Conservation (phyloP, 768 basidiomycete genomes). For the Naganishia onofrii region DNA sequence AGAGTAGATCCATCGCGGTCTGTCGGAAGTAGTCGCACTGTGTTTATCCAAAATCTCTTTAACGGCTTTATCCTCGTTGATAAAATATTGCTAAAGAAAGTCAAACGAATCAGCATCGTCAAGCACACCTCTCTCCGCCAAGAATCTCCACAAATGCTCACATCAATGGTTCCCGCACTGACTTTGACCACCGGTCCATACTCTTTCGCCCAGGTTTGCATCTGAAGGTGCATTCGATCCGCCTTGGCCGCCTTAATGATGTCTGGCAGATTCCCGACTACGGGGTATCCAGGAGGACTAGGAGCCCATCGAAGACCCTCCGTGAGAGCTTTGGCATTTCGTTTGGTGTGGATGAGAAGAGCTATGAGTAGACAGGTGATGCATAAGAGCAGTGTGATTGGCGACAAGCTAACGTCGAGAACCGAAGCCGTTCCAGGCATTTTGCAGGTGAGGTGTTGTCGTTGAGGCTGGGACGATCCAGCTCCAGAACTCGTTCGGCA, state of each 20-base stretch:
- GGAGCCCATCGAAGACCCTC: neutral
- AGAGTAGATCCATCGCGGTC: constrained; percentile 5
- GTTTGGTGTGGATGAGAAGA: neutral
- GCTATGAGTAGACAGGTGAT: neutral
- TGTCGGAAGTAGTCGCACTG: neutral
- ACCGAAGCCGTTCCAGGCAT: too few relatives aligned
- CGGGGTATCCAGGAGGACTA: neutral
- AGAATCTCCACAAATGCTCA: neutral
- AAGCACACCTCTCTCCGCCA: neutral
- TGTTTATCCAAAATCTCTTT: constrained; percentile 9
- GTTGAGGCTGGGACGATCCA: too few relatives aligned
- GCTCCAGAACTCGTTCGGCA: too few relatives aligned
- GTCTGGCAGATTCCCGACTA: neutral
- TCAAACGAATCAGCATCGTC: neutral
- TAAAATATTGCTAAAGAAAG: neutral
- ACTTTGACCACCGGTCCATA: neutral
- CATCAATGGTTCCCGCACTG: neutral
- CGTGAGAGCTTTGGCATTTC: neutral
- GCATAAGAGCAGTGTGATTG: neutral
- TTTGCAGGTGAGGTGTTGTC: too few relatives aligned
- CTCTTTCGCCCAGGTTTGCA: neutral
- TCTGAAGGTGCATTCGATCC: constrained; percentile 4
- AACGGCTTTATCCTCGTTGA: neutral
- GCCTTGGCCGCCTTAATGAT: neutral
- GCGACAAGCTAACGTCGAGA: neutral